These are phyloP conservation scores for Annona cherimola DNA, from an alignment of 164 flowering plant genomes.

Conservation along the genomic window DNA sequence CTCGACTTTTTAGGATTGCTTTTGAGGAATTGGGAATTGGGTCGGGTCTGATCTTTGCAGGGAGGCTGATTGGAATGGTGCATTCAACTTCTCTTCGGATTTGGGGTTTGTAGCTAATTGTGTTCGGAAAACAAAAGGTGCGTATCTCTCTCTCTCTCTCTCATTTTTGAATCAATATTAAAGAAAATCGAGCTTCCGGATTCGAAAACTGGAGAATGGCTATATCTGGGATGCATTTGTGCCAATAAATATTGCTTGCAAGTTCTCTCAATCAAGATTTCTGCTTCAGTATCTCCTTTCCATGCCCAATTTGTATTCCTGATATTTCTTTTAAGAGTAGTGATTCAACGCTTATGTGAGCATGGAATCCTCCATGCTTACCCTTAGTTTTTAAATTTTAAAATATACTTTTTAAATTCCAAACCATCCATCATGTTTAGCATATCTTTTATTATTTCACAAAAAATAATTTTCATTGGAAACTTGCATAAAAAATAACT, in stretches of 20 bases:
- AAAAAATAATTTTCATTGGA: no score
- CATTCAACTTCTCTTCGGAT: constrained; percentile 72
- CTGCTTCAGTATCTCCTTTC: background rate
- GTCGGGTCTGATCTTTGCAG: constrained; percentile 29
- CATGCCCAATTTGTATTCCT: background rate
- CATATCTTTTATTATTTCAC: no score
- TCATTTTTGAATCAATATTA: no score
- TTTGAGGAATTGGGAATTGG: background rate
- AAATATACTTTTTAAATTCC: no score
- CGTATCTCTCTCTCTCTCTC: background rate
- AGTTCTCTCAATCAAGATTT: background rate
- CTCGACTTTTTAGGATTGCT: background rate
- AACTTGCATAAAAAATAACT: no score
- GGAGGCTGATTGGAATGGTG: constrained; percentile 66
- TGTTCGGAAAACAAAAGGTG: constrained; percentile 50
- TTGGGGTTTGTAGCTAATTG: constrained; percentile 43
- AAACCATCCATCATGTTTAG: no score
- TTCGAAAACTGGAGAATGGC: no score
- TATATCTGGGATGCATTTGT: background rate
- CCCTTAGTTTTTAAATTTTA: no score
- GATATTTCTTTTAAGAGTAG: background rate
- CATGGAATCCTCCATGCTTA: no score
- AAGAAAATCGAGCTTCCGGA: no score
- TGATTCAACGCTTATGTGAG: no score
- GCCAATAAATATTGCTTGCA: background rate